These are phyloP conservation scores for Agapanthus africanus DNA, from an alignment of 106 monocot species.

Conservation along the genomic window DNA sequence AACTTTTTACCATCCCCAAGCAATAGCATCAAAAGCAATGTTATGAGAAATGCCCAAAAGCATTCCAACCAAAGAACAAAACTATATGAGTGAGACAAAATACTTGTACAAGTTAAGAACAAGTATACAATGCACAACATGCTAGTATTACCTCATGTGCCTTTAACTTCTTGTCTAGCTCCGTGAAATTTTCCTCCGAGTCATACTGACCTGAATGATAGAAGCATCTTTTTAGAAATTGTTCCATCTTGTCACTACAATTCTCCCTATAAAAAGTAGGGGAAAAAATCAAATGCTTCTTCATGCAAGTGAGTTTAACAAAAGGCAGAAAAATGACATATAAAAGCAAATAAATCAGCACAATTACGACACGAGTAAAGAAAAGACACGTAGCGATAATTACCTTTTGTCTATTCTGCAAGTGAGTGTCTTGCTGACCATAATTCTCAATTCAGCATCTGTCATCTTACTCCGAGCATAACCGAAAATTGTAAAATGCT, in stretches of 20 bases:
- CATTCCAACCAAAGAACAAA: too few species aligned
- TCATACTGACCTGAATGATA: conserved; percentile 90
- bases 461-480: conserved; percentile 94
- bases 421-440: conserved; percentile 83
- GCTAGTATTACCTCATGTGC: conserved; percentile 56
- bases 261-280: conserved; percentile 43
- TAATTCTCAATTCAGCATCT: conserved; percentile 71
- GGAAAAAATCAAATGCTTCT: too few species aligned
- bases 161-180: conserved; percentile 68
- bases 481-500: conserved; percentile 95
- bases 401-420: conserved; percentile 95
- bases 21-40: too few species aligned
- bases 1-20: too few species aligned
- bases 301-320: too few species aligned
- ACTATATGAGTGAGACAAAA: too few species aligned
- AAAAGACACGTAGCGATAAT: too few species aligned
- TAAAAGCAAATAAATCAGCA: not conserved
- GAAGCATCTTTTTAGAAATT: conserved; percentile 78
- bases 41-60: too few species aligned
- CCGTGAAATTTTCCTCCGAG: conserved; percentile 56
- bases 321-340: not conserved
- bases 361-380: not conserved
- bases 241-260: conserved; percentile 73
- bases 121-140: not conserved
- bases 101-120: too few species aligned